Evolutionary conservation across 352 stramenopile species (phyloP).

Genomic region (Thalassiosira exigua): DNA sequence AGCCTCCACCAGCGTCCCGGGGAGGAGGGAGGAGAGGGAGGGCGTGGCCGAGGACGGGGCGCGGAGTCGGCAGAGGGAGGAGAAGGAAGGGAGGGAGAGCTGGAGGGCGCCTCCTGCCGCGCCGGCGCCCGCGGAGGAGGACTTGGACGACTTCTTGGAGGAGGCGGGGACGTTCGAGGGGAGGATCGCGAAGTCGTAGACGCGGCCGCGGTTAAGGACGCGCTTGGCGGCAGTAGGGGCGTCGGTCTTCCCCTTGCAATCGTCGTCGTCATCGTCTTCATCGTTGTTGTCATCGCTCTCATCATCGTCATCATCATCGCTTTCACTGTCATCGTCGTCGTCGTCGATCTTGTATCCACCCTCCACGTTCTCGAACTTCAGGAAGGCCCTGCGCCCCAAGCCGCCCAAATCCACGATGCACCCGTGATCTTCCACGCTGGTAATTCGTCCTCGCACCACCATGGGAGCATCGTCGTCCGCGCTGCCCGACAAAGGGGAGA

Average conservation of each 20-base stretch:
- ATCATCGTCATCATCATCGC: constrained; percentile 37
- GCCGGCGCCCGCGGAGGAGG: constrained; percentile 29
- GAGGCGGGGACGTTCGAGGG: constrained; percentile 79
- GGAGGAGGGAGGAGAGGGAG: constrained; percentile 89
- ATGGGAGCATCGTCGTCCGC: constrained; percentile 49
- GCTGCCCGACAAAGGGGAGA: not conserved
- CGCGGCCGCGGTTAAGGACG: constrained; percentile 53
- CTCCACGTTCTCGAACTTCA: constrained; percentile 80
- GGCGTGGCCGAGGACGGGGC: constrained; percentile 68
- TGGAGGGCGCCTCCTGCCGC: no score
- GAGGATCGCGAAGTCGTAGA: constrained; percentile 70
- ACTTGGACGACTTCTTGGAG: constrained; percentile 86
- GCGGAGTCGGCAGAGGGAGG: constrained; percentile 40
- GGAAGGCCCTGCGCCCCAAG: constrained; percentile 83
- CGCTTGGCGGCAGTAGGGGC: constrained; percentile 82
- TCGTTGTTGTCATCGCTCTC: constrained; percentile 19
- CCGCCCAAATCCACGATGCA: constrained; percentile 90
- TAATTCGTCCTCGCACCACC: constrained; percentile 88
- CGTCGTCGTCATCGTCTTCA: constrained; percentile 4
- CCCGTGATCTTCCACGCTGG: constrained; percentile 93
- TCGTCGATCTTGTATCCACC: constrained; percentile 62
- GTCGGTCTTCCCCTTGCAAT: constrained; percentile 19
- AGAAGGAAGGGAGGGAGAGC: constrained; percentile 45
- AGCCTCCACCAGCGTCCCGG: constrained; percentile 92
- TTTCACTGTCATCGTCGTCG: constrained; percentile 56